Percentiles rank a stretch among this genome's conserved stretches.
phyloP scores from a whole-genome alignment of 768 basidiomycete genomes.

The Phanerochaete carnosa region DNA sequence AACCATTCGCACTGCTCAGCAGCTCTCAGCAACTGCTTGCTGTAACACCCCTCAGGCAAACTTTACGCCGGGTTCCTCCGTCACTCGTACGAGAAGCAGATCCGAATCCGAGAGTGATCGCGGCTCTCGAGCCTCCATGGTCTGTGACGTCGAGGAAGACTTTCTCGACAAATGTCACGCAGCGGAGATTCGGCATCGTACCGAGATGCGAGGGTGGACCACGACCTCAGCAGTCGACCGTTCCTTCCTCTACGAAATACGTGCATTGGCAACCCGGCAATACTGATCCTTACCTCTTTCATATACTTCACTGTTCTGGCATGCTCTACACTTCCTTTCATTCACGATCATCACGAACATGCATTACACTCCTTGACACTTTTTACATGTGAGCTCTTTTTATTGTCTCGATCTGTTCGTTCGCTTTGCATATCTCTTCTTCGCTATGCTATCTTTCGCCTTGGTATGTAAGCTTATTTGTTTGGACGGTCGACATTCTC shows the following conservation, averaged over 20 bases:
- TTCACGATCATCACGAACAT: constrained; percentile 14
- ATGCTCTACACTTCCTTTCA: constrained; percentile 8
- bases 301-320: constrained; percentile 6
- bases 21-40: not conserved
- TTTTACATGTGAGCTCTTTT: constrained; percentile 5
- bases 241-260: constrained; percentile 74
- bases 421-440: constrained; percentile 6
- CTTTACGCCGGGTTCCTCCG: constrained; percentile 43
- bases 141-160: constrained; percentile 72
- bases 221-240: constrained; percentile 39
- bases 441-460: constrained; percentile 7
- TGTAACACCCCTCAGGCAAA: constrained; percentile 23
- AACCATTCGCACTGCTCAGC: constrained; percentile 69
- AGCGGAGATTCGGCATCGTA: constrained; percentile 80
- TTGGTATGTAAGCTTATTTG: constrained; percentile 6
- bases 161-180: constrained; percentile 68
- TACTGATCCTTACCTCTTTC: constrained; percentile 43
- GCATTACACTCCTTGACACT: constrained; percentile 2
- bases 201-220: constrained; percentile 83
- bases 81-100: constrained; percentile 57
- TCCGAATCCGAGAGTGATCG: constrained; percentile 80
- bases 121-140: constrained; percentile 75
- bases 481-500: not conserved
- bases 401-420: constrained; percentile 9
- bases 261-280: constrained; percentile 81